phyloP scores from a whole-genome alignment of 2,329 filamentous ascomycete species.

The Ophiostoma angusticollis region DNA sequence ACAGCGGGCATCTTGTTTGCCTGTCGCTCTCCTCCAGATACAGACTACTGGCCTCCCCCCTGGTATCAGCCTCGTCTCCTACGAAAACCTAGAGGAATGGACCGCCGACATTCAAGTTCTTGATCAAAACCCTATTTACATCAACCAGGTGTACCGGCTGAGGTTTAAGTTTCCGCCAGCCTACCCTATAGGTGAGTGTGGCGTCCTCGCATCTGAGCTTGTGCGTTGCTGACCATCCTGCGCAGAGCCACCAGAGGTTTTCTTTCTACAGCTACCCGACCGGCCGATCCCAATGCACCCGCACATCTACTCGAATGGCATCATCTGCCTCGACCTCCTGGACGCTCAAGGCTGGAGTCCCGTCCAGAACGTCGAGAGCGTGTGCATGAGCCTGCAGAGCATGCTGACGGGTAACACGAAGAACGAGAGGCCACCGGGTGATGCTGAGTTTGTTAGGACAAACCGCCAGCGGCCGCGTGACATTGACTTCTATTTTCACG shows the following conservation, averaged over 20 bases:
- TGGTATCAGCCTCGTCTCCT: slow-evolving; percentile 65
- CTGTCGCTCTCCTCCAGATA: slow-evolving; percentile 30
- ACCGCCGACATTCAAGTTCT: slow-evolving; percentile 82
- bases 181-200: slow-evolving; percentile 72
- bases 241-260: slow-evolving; percentile 85
- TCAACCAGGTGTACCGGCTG: slow-evolving; percentile 65
- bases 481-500: slow-evolving; percentile 89
- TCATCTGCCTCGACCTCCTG: slow-evolving; percentile 92
- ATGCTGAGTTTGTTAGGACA: slow-evolving; percentile 74
- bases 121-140: slow-evolving; percentile 81
- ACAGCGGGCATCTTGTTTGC: background rate
- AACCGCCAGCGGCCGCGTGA: slow-evolving; percentile 73
- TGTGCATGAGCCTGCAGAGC: slow-evolving; percentile 94
- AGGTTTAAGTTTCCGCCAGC: slow-evolving; percentile 73
- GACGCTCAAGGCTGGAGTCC: slow-evolving; percentile 85
- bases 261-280: slow-evolving; percentile 56
- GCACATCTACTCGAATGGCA: slow-evolving; percentile 96
- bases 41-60: slow-evolving; percentile 41
- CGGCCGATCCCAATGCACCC: slow-evolving; percentile 82
- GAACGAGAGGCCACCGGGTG: slow-evolving; percentile 79
- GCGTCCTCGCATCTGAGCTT: background rate
- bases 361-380: slow-evolving; percentile 90
- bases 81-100: slow-evolving; percentile 82
- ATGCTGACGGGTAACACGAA: slow-evolving; percentile 95
- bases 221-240: background rate